phyloP scores from a whole-genome alignment of 768 basidiomycete species.

The Tulasnella calospora region DNA sequence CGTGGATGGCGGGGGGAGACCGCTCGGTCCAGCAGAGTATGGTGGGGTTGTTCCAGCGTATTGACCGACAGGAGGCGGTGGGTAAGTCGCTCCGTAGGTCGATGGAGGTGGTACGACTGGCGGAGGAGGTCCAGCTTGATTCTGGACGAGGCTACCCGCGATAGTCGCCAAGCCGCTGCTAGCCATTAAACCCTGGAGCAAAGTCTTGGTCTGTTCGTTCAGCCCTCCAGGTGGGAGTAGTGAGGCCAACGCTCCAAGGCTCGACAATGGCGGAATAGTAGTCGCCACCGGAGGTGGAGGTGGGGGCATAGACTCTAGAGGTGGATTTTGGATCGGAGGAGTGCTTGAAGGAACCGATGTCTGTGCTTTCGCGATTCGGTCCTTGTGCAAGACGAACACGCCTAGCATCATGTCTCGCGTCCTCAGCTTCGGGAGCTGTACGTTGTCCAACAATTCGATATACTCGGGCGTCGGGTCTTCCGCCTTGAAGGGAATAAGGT shows the following conservation, averaged over 20 bases:
- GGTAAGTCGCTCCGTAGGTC: neutral
- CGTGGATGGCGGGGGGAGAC: neutral
- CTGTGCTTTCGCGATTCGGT: slow-evolving; percentile 6
- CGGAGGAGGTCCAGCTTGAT: neutral
- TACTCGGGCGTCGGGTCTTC: slow-evolving; percentile 72
- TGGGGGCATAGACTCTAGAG: neutral
- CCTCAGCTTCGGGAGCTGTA: slow-evolving; percentile 61
- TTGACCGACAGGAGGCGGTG: slow-evolving; percentile 1
- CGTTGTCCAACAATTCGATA: slow-evolving; percentile 73
- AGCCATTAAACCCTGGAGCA: slow-evolving; percentile 13
- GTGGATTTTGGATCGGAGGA: neutral
- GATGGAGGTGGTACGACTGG: neutral
- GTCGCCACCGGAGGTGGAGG: slow-evolving; percentile 29
- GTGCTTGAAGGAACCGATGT: neutral
- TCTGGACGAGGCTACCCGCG: neutral
- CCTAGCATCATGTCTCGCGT: slow-evolving; percentile 66
- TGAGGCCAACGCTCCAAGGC: neutral
- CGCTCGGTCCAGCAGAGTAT: neutral
- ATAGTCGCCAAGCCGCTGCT: neutral
- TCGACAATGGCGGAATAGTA: slow-evolving; percentile 30
- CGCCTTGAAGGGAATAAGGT: slow-evolving; percentile 71
- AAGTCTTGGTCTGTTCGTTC: slow-evolving; percentile 8
- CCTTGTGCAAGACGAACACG: slow-evolving; percentile 75
- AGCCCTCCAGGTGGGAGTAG: slow-evolving; percentile 10
- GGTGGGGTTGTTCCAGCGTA: neutral